These are phyloP conservation scores for Acanthamoeba healyi DNA, from an alignment of 208 protist species.

Conservation along the genomic window DNA sequence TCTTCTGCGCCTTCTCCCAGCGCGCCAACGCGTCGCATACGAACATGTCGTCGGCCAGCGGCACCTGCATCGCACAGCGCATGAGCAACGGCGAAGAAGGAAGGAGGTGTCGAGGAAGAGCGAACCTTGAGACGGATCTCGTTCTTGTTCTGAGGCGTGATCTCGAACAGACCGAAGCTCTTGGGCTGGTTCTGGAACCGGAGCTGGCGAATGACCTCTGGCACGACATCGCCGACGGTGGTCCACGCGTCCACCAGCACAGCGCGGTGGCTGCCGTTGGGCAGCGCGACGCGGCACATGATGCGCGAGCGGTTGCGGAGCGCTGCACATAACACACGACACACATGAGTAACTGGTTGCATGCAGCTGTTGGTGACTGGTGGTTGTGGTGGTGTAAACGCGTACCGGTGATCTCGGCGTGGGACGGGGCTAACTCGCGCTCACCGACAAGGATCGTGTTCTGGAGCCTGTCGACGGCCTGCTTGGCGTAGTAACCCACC, in stretches of 20 bases:
- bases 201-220: constrained; percentile 48
- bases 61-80: background rate
- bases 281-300: constrained; percentile 22
- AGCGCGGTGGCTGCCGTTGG: constrained; percentile 29
- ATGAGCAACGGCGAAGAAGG: background rate
- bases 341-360: background rate
- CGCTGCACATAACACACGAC: background rate
- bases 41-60: constrained; percentile 5
- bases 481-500: constrained; percentile 50
- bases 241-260: constrained; percentile 59
- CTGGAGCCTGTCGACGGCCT: constrained; percentile 36
- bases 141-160: constrained; percentile 38
- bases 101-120: background rate
- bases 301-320: background rate
- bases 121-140: constrained; percentile 12
- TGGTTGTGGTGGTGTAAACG: no score
- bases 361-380: background rate
- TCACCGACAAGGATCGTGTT: constrained; percentile 55
- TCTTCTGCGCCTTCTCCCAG: constrained; percentile 49
- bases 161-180: constrained; percentile 48
- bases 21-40: constrained; percentile 46
- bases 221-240: constrained; percentile 51
- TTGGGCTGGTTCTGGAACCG: constrained; percentile 42
- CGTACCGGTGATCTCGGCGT: constrained; percentile 26
- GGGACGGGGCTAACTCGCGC: constrained; percentile 5